phyloP scores from a whole-genome alignment of 2,329 filamentous ascomycete genomes.

The Paecilomyces dactylethromorphus region DNA sequence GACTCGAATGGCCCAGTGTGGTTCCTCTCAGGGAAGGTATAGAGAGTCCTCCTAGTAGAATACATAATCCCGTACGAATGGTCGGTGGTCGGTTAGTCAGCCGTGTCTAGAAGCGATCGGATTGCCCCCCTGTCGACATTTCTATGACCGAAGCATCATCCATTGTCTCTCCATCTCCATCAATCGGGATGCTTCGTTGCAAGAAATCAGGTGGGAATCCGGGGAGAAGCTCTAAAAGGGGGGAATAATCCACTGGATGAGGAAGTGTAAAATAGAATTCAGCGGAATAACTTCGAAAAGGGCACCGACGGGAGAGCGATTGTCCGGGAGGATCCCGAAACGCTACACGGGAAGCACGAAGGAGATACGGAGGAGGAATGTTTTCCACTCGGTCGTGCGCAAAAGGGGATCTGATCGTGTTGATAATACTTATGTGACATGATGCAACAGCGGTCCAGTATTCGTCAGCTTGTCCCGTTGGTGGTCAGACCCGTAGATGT shows the following conservation, averaged over 20 bases:
- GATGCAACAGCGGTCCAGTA: too few species aligned
- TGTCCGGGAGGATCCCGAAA: neutral
- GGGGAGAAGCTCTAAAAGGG: neutral
- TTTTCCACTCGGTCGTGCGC: too few species aligned
- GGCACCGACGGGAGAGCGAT: neutral
- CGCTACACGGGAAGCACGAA: slow-evolving; percentile 13
- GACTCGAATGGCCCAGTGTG: neutral
- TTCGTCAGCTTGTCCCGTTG: too few species aligned
- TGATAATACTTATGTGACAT: too few species aligned
- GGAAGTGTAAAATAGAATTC: neutral
- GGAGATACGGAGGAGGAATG: slow-evolving; percentile 15
- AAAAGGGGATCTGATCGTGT: too few species aligned
- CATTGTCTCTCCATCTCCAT: neutral
- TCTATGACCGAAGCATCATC: neutral
- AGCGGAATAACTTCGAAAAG: neutral
- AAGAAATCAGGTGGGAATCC: neutral
- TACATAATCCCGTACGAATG: neutral
- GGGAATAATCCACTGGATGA: neutral
- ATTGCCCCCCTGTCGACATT: neutral
- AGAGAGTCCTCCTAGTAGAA: neutral
- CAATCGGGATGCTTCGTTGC: neutral
- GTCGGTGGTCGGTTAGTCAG: neutral
- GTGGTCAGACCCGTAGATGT: too few species aligned
- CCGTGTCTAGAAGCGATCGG: neutral
- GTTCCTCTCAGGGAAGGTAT: neutral